Conservation (phyloP, 495 filamentous ascomycete genomes). For the Opeltia flavorubescens region DNA sequence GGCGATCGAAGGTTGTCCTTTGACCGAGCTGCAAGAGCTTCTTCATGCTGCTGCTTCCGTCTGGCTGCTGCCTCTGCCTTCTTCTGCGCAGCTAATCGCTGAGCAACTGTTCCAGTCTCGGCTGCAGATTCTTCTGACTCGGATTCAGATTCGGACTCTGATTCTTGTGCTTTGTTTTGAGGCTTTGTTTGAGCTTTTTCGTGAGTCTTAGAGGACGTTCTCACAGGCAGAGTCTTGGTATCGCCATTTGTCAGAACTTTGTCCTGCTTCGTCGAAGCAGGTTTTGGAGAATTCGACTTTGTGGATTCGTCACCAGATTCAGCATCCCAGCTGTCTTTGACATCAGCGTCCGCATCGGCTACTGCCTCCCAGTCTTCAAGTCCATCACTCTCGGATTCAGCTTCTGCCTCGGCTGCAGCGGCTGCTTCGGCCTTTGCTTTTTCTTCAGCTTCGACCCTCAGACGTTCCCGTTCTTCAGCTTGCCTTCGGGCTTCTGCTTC, state of each 20-base stretch:
- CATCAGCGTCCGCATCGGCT: slow-evolving; percentile 58
- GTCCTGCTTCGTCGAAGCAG: slow-evolving; percentile 14
- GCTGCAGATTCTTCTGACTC: slow-evolving; percentile 41
- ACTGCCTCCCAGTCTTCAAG: slow-evolving; percentile 84
- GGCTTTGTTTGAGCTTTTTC: slow-evolving; percentile 5
- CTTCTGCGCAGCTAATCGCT: slow-evolving; percentile 52
- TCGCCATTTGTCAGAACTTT: slow-evolving; percentile 17
- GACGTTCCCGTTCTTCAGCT: slow-evolving; percentile 57
- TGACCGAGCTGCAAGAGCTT: slow-evolving; percentile 79
- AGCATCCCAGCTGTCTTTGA: slow-evolving; percentile 95
- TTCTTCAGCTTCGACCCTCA: slow-evolving; percentile 48
- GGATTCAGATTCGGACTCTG: slow-evolving; percentile 40
- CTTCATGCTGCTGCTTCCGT: slow-evolving; percentile 76
- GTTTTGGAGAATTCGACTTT: slow-evolving; percentile 9
- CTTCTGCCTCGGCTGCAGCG: slow-evolving; percentile 25
- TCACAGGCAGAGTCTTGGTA: slow-evolving; percentile 22
- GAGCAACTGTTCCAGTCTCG: slow-evolving; percentile 52
- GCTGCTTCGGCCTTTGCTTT: slow-evolving; percentile 45
- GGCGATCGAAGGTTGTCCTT: slow-evolving; percentile 91
- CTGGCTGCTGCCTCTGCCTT: slow-evolving; percentile 88
- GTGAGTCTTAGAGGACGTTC: slow-evolving; percentile 17
- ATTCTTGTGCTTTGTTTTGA: slow-evolving; percentile 13
- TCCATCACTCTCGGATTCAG: slow-evolving; percentile 43
- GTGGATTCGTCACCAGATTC: slow-evolving; percentile 56
- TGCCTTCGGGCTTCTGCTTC: slow-evolving; percentile 46